Evolutionary conservation across 108 stramenopile genomes (phyloP).

Genomic region (Cyclotella kingstonii): DNA sequence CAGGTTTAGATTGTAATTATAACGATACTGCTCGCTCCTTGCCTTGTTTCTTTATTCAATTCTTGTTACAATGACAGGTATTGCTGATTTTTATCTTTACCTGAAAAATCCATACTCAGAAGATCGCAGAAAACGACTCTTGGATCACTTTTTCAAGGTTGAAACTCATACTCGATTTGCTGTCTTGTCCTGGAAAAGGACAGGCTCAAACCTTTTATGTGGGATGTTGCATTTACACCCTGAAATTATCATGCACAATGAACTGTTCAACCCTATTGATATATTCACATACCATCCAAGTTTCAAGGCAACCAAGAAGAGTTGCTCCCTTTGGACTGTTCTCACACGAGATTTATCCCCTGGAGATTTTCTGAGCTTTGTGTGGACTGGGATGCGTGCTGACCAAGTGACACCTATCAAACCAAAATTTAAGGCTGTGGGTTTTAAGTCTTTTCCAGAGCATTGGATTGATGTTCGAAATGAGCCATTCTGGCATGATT

Average conservation of each 20-base stretch:
- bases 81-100: conserved; percentile 38
- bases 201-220: conserved; percentile 47
- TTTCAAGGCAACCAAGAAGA: no score
- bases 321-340: no score
- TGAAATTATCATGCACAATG: conserved; percentile 51
- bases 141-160: conserved; percentile 1
- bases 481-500: conserved; percentile 31
- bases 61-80: conserved; percentile 43
- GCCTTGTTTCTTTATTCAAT: no score
- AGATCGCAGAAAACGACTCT: conserved; percentile 23
- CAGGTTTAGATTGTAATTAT: no score
- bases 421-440: conserved; percentile 34
- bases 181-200: conserved; percentile 39
- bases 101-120: conserved; percentile 29
- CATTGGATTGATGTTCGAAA: conserved; percentile 27
- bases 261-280: conserved; percentile 48
- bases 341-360: conserved; percentile 31
- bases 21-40: no score
- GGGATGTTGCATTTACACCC: conserved; percentile 42
- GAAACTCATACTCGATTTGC: conserved; percentile 24
- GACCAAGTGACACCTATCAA: conserved; percentile 7
- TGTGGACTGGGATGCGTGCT: conserved; percentile 17
- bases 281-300: conserved; percentile 39
- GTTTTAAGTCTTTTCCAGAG: conserved; percentile 49
- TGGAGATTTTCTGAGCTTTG: conserved; percentile 16